Evolutionary conservation across 768 basidiomycete genomes (phyloP), one percentile per base, ranked within the genome.

Genomic region (Chalciporus pseudorubinellus): DNA sequence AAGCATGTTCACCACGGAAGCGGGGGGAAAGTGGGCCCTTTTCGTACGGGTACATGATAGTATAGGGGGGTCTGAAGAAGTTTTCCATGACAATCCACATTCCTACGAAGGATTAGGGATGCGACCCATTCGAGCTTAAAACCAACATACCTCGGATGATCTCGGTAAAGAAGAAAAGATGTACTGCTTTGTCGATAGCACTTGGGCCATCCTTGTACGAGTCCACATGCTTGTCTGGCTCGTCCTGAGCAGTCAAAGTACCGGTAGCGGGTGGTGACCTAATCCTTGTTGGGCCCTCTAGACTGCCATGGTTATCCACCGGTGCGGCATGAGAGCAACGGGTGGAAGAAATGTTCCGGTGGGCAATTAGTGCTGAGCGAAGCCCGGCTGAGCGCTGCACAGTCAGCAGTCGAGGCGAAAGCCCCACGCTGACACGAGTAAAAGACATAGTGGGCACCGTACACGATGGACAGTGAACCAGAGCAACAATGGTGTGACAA

Each of bases 101-200:
- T 63, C 95, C 95, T 98, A 60, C 6, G 46, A 33, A 29, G 26
- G 31, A 45, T 58, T 41, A 65, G 58, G 21, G 41, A 48, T 44
- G 48, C 51, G 9, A 14, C 43, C 20, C 16, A 18, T 29, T 44
- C 33, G 20, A 14, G 39, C 8, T 42, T 57, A 38, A 28, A 39
- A 39, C 39, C 29, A 9, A 71, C 84, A 51, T 61, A 94, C 95
- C 95, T 80, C 95, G 78, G 65, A 95, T 74, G 61, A 99, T 97
- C 74, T 99, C 97, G 52, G 95, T 98, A 70, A 99, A 93, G 82
- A 99, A 98, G 81, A 98, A 98, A 44, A 97, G 67, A 69, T 94
- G 88, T 38, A 91, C 87, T 43, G 95, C 95, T 72, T 98, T 98
- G 78, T 98, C 93, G 44, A 99, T 77, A 40, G 97, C 94, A 68